Percentiles rank a stretch among this genome's conserved stretches.
These are phyloP conservation scores for Sambucus nigra DNA, from an alignment of 129 eudicot genomes.

Conservation along the genomic window DNA sequence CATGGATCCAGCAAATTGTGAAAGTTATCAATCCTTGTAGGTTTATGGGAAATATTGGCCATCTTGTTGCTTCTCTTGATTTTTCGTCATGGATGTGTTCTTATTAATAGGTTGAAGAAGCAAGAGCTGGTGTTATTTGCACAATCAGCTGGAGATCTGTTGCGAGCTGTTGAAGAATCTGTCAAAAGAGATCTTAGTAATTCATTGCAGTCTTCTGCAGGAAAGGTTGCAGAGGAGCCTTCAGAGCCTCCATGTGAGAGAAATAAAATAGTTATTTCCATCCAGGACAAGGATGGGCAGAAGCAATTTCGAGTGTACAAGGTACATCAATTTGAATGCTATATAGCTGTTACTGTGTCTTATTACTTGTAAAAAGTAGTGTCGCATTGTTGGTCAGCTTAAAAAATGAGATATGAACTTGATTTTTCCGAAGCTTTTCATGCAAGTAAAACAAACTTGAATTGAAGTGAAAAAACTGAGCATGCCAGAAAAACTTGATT, in stretches of 20 bases:
- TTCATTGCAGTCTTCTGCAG: conserved; percentile 20
- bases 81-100: conserved; percentile 7
- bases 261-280: conserved; percentile 58
- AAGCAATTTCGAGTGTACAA: conserved; percentile 52
- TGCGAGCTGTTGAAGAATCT: conserved; percentile 52
- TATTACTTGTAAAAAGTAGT: too few species aligned
- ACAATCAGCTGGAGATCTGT: conserved; percentile 52
- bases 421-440: neutral
- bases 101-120: conserved; percentile 43
- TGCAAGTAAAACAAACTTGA: too few species aligned
- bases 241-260: conserved; percentile 50
- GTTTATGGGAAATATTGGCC: neutral
- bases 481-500: too few species aligned
- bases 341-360: too few species aligned
- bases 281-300: conserved; percentile 63
- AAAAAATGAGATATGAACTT: conserved; percentile 6
- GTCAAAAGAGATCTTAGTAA: conserved; percentile 37
- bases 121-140: conserved; percentile 62
- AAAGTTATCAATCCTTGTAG: neutral
- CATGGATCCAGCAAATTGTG: too few species aligned
- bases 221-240: conserved; percentile 25
- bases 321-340: neutral
- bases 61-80: neutral
- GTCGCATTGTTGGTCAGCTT: too few species aligned
- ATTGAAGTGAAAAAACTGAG: too few species aligned